Evolutionary conservation across 495 filamentous ascomycete species (phyloP).

Genomic region (Cetradonia linearis): DNA sequence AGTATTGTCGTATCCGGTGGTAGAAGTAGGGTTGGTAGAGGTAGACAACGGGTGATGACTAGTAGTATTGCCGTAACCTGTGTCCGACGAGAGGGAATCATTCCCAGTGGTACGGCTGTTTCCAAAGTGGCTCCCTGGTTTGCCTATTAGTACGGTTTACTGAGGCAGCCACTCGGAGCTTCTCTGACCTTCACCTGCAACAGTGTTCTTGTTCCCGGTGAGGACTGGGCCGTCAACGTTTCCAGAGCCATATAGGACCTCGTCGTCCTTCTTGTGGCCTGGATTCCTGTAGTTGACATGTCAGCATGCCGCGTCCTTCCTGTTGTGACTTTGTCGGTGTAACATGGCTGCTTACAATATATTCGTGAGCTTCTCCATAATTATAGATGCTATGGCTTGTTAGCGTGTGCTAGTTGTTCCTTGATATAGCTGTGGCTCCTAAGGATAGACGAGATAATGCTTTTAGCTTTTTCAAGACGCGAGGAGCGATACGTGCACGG

Average conservation of each 20-base stretch:
- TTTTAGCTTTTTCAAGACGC: neutral
- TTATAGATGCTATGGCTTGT: neutral
- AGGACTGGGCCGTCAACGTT: slow-evolving; percentile 27
- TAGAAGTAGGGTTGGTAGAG: slow-evolving; percentile 16
- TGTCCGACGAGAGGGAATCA: slow-evolving; percentile 12
- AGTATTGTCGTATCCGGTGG: neutral
- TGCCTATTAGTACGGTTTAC: neutral
- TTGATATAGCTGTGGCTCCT: neutral
- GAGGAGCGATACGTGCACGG: neutral
- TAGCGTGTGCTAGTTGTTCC: neutral
- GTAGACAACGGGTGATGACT: neutral
- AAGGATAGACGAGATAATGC: neutral
- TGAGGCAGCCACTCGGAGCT: neutral
- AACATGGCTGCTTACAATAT: slow-evolving; percentile 32
- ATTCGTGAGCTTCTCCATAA: slow-evolving; percentile 31
- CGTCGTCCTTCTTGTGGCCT: slow-evolving; percentile 35
- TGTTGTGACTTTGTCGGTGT: slow-evolving; percentile 1
- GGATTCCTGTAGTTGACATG: slow-evolving; percentile 26
- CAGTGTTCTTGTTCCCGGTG: slow-evolving; percentile 19
- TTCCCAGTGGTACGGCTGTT: slow-evolving; percentile 14
- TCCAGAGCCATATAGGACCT: slow-evolving; percentile 30
- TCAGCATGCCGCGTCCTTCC: slow-evolving; percentile 8
- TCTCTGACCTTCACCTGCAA: slow-evolving; percentile 21
- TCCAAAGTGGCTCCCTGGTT: slow-evolving; percentile 24
- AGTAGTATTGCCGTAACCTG: neutral